phyloP scores from a whole-genome alignment of 73 alveolate species.

The Stentor roeselii region DNA sequence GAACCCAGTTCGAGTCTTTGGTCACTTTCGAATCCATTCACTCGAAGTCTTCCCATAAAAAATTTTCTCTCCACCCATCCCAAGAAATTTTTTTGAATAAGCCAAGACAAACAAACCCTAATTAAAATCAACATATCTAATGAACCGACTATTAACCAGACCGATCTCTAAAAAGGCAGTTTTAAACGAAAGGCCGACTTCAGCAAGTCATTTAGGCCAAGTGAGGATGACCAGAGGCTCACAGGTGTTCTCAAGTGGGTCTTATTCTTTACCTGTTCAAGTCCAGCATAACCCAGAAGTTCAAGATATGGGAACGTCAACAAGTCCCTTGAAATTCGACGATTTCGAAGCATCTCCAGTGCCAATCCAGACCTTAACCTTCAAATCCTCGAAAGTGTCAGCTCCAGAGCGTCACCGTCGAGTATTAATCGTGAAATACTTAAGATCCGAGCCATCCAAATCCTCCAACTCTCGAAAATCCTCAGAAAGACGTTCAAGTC shows the following conservation, averaged over 20 bases:
- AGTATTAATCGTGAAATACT: background rate
- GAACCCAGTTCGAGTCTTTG: too few species aligned
- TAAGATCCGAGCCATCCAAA: background rate
- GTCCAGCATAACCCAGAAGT: background rate
- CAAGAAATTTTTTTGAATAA: too few species aligned
- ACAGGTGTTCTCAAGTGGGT: background rate
- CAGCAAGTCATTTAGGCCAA: background rate
- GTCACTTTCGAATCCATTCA: too few species aligned
- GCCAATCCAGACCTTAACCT: background rate
- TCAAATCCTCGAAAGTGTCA: background rate
- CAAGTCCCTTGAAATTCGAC: background rate
- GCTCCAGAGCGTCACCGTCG: background rate
- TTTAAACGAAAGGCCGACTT: background rate
- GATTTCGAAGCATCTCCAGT: background rate
- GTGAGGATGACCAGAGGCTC: background rate
- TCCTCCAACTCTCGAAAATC: too few species aligned
- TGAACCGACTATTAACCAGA: too few species aligned
- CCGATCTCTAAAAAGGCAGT: background rate
- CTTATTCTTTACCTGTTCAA: too few species aligned
- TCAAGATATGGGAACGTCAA: background rate
- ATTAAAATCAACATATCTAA: too few species aligned
- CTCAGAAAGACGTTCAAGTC: background rate
- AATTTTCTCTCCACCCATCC: too few species aligned
- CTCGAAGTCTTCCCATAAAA: too few species aligned
- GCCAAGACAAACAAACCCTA: too few species aligned